Evolutionary conservation across 164 flowering plant genomes (phyloP), one percentile per base, ranked within the genome.

Genomic region (Magnolia kwangsiensis): DNA sequence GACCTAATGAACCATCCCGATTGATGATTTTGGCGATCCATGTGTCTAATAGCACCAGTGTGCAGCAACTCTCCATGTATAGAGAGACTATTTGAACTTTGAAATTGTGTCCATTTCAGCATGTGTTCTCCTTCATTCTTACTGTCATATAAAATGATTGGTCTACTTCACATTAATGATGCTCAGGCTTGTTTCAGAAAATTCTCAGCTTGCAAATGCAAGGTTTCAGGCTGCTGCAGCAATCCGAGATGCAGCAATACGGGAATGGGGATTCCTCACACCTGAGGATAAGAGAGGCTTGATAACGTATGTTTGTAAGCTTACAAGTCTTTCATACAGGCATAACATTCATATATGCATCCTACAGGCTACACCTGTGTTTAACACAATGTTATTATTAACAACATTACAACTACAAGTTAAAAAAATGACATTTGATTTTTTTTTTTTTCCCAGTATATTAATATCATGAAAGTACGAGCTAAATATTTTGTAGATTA

Each of bases 171-270:
- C 59, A 13, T 18, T 74, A 59, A 66, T 80, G 29, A 73, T 59
- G 50, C 45, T 71, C n/a, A 64, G 7, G 37, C 20, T 75, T 72
- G 11, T 81, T 24, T 24, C 91, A 96, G 99, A 94, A 79, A 90
- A 92, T 81, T 96, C 99, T 82, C 90, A 85, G 83, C 80, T 89
- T 70, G 84, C 95, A 75, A 89, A 82, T 87, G 99, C 99, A 73
- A 92, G 92, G 81, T 96, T 96, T 86, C 98, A 94, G 83, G 98
- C 98, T 77, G 97, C 97, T 72, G 86, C 91, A 69, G 97, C 96
- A 50, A 89, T 96, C 78, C 85, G 91, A 75, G 90, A 89, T 84
- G 99, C 97, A 75, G 94, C 97, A 73, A 80, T 92, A 65, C 82
- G 97, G 78, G 98, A 96, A 84, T 96, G 99, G 99, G 84, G 80